Percentiles rank a stretch among this genome's conserved stretches.
These are phyloP conservation scores for Monilinia laxa DNA, from an alignment of 2,329 filamentous ascomycete species.

Conservation along the genomic window DNA sequence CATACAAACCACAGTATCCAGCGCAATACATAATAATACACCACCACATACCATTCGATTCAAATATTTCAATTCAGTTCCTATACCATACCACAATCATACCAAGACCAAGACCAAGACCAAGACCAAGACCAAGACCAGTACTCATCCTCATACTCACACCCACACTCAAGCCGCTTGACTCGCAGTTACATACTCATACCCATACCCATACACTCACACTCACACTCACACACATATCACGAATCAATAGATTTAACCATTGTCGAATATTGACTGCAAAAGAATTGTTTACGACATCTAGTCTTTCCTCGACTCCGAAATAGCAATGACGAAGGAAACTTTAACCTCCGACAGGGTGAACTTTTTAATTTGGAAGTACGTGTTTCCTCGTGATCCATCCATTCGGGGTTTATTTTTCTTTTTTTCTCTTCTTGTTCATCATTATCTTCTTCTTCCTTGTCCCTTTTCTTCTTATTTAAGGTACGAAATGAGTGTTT, in stretches of 20 bases:
- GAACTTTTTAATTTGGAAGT: constrained; percentile 73
- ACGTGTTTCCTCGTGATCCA: constrained; percentile 44
- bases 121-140: too few species aligned
- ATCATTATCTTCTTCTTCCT: constrained; percentile 19
- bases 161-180: not conserved
- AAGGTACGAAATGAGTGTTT: constrained; percentile 30
- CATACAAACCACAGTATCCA: not conserved
- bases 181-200: not conserved
- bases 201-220: not conserved
- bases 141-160: too few species aligned
- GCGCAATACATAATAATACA: constrained; percentile 8
- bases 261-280: not conserved
- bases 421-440: not conserved
- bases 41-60: not conserved
- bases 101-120: too few species aligned
- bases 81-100: not conserved
- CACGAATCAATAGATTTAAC: not conserved
- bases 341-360: constrained; percentile 62
- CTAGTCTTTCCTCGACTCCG: constrained; percentile 2
- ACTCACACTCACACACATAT: not conserved
- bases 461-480: constrained; percentile 19
- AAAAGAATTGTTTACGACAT: not conserved
- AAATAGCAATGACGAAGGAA: constrained; percentile 40
- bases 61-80: not conserved
- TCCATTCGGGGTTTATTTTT: constrained; percentile 24